phyloP scores from a whole-genome alignment of 345 rosid species.

The Cardamine resedifolia region DNA sequence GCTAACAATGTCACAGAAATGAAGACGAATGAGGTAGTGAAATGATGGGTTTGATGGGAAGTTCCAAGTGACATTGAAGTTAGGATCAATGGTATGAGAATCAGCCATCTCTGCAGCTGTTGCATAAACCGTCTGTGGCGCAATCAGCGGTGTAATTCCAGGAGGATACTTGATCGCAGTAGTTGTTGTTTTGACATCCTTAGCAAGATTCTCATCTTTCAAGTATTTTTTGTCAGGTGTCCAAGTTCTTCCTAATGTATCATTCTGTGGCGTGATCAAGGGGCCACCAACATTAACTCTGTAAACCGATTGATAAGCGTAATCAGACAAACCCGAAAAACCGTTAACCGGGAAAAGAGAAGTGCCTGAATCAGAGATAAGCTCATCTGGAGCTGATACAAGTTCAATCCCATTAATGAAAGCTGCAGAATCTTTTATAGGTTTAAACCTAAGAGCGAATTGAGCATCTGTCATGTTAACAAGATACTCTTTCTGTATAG shows the following conservation, averaged over 20 bases:
- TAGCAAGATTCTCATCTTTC: conserved; percentile 44
- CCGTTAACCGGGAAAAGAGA: conserved; percentile 50
- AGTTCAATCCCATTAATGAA: conserved; percentile 71
- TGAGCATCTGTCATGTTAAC: conserved; percentile 45
- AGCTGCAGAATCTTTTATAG: conserved; percentile 57
- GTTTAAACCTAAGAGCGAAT: conserved; percentile 46
- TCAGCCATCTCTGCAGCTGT: conserved; percentile 62
- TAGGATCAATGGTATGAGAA: conserved; percentile 38
- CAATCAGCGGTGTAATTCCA: conserved; percentile 53
- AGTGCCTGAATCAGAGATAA: conserved; percentile 51
- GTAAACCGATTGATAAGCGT: conserved; percentile 51
- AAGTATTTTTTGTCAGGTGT: conserved; percentile 48
- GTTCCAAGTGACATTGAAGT: conserved; percentile 68
- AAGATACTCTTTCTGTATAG: conserved; percentile 54
- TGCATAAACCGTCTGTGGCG: conserved; percentile 59
- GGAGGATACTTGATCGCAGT: conserved; percentile 44
- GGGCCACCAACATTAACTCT: conserved; percentile 74
- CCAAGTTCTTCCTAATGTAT: conserved; percentile 61
- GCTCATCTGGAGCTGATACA: conserved; percentile 61
- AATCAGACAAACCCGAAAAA: conserved; percentile 44
- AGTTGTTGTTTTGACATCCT: conserved; percentile 36
- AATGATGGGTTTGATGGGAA: conserved; percentile 51
- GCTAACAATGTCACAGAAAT: conserved; percentile 72
- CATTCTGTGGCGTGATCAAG: conserved; percentile 55
- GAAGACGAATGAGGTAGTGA: conserved; percentile 63